A percentile compares a stretch with the other conserved stretches of the same genome.
These are phyloP conservation scores for Ogataea degrootiae DNA, from an alignment of 805 yeast genomes.

Conservation along the genomic window DNA sequence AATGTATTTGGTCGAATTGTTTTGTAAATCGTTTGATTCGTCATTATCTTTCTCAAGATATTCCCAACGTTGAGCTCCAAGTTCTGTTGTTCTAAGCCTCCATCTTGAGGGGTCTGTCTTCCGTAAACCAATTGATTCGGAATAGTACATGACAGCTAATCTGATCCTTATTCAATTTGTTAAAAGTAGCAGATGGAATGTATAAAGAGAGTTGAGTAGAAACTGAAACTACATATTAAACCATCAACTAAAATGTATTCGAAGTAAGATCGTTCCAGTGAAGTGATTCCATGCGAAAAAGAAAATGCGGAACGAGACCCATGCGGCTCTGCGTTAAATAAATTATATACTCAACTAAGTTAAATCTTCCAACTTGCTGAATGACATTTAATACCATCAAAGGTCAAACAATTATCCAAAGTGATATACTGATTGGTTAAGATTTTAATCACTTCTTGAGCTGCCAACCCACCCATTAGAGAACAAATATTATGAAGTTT, in stretches of 20 bases:
- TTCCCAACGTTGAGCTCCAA: conserved; percentile 83
- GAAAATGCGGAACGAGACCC: too few relatives aligned
- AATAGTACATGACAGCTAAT: conserved; percentile 34
- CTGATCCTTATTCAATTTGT: too few relatives aligned
- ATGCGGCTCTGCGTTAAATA: background rate
- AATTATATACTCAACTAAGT: background rate
- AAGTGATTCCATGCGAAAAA: too few relatives aligned
- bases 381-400: conserved; percentile 63
- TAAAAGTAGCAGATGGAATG: too few relatives aligned
- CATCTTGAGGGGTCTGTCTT: conserved; percentile 68
- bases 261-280: too few relatives aligned
- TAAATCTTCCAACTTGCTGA: conserved; percentile 31
- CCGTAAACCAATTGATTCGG: conserved; percentile 66
- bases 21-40: conserved; percentile 43
- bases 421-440: conserved; percentile 80
- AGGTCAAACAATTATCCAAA: conserved; percentile 61
- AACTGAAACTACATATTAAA: too few relatives aligned
- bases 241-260: too few relatives aligned
- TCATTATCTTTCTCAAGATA: conserved; percentile 42
- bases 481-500: conserved; percentile 59
- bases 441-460: conserved; percentile 77
- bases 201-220: too few relatives aligned
- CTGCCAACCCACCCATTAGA: conserved; percentile 77
- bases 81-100: conserved; percentile 64
- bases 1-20: conserved; percentile 52